Evolutionary conservation across 176 grass and related monocot genomes (phyloP).

Genomic region (Secale cereale): DNA sequence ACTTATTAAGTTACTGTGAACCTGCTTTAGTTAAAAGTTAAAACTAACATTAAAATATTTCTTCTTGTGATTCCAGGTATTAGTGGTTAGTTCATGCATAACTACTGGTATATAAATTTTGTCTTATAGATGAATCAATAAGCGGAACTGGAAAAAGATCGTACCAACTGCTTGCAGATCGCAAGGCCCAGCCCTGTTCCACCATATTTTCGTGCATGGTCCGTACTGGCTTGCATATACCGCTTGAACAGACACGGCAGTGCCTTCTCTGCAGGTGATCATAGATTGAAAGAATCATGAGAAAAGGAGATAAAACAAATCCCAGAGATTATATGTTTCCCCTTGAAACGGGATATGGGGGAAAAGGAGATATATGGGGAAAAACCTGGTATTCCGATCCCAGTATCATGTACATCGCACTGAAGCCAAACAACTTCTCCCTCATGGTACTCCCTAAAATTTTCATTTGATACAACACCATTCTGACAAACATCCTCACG

Average conservation of each 20-base stretch:
- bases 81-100: conserved; percentile 1
- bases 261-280: conserved; percentile 64
- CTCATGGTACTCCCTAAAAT: conserved; percentile 13
- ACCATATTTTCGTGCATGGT: conserved; percentile 92
- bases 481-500: conserved; percentile 45
- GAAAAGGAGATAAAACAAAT: conserved; percentile 15
- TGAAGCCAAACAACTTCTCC: conserved; percentile 70
- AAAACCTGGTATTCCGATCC: conserved; percentile 98
- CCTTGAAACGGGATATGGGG: background rate
- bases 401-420: conserved; percentile 85
- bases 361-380: conserved; percentile 2
- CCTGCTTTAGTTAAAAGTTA: conserved; percentile 27
- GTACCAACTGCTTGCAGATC: conserved; percentile 96
- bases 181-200: conserved; percentile 95
- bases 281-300: conserved; percentile 24
- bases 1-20: background rate
- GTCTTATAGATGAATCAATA: conserved; percentile 3
- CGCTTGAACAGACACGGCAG: conserved; percentile 75
- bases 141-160: conserved; percentile 6
- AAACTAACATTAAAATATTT: background rate
- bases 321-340: background rate
- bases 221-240: conserved; percentile 92
- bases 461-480: conserved; percentile 28
- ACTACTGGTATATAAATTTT: background rate
- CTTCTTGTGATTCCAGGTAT: background rate